Evolutionary conservation across 139 green algal species (phyloP).

Genomic region (Eudorina sp.): DNA sequence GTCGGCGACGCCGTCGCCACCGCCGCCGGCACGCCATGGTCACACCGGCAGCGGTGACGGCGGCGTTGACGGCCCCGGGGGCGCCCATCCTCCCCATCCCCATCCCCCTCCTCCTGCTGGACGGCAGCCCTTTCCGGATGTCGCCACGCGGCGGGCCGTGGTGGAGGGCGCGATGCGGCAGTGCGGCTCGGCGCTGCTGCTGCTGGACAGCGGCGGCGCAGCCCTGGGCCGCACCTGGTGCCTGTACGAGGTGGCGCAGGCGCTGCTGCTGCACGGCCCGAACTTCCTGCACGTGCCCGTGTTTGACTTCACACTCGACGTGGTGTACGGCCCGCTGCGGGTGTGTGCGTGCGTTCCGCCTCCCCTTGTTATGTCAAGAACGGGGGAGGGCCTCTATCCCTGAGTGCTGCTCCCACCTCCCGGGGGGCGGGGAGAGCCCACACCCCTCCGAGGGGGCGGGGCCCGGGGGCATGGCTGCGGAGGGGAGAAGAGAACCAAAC

Average conservation of each 20-base stretch:
- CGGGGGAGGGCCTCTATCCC: no score
- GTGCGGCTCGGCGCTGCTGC: not conserved
- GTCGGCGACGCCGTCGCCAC: not conserved
- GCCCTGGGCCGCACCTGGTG: conserved; percentile 21
- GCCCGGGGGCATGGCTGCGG: no score
- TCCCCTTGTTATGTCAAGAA: no score
- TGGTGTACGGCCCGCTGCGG: conserved; percentile 5
- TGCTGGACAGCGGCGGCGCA: conserved; percentile 23
- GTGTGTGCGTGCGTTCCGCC: no score
- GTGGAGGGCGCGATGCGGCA: conserved; percentile 1
- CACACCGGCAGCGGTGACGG: no score
- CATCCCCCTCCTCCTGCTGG: not conserved
- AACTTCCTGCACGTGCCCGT: conserved; percentile 25
- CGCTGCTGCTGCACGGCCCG: not conserved
- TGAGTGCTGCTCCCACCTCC: no score
- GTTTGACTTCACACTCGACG: conserved; percentile 38
- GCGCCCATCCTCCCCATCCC: no score
- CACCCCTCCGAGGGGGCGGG: no score
- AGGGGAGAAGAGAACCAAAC: no score
- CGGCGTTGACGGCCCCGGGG: no score
- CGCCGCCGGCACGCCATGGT: no score
- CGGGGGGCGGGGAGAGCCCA: no score
- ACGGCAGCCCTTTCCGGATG: not conserved
- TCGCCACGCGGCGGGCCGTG: not conserved
- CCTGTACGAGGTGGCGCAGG: conserved; percentile 26